Evolutionary conservation across 257 asterid species (phyloP).

Genomic region (Solanum chilense): DNA sequence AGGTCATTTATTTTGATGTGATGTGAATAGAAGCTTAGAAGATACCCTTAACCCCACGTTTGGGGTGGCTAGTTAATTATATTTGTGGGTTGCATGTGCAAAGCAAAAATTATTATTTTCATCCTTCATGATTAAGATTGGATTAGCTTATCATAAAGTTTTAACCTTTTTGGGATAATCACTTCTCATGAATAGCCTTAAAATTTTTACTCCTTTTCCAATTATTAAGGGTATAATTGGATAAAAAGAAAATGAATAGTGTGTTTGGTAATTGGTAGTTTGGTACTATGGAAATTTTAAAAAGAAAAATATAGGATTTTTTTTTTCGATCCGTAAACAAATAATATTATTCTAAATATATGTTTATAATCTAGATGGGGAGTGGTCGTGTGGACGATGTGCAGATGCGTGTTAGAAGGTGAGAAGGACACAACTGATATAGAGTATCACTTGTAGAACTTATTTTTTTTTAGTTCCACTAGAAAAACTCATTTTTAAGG

Average conservation of each 20-base stretch:
- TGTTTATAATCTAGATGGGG: not conserved
- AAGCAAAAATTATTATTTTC: not conserved
- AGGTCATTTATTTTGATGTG: not conserved
- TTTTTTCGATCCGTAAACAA: fast-evolving
- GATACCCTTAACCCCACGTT: not conserved
- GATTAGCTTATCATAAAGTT: constrained; percentile 20
- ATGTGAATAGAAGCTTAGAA: not conserved
- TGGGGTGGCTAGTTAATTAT: not conserved
- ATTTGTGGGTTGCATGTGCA: constrained; percentile 33
- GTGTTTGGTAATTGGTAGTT: not conserved
- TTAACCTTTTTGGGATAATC: constrained; percentile 9
- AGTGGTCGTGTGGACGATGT: not conserved
- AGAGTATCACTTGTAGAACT: not conserved
- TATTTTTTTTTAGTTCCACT: not conserved
- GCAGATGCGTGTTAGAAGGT: not conserved
- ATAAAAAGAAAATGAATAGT: not conserved
- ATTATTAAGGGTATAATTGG: not conserved
- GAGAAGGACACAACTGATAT: not conserved
- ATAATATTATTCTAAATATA: not conserved
- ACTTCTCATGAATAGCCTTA: not conserved
- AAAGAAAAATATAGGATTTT: too few species aligned
- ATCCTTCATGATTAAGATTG: constrained; percentile 26
- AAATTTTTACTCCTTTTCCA: not conserved
- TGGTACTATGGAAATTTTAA: not conserved
- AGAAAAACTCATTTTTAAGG: not conserved